Evolutionary conservation across 805 yeast genomes (phyloP).

Genomic region (Pichia heedii): DNA sequence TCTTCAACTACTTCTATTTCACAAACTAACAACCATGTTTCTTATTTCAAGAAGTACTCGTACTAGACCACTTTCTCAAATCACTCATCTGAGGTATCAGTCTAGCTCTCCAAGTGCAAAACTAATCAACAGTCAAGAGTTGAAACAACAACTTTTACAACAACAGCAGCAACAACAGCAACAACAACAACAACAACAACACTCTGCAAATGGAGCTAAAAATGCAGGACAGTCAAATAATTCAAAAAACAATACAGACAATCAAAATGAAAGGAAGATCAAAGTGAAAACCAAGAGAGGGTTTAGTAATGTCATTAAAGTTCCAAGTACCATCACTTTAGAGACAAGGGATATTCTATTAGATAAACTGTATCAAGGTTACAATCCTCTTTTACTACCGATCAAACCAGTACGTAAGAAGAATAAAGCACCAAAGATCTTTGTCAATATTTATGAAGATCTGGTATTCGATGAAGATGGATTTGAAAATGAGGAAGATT

Average conservation of each 20-base stretch:
- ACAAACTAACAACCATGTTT: too few species aligned
- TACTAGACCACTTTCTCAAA: neutral
- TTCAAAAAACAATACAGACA: neutral
- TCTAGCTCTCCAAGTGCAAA: neutral
- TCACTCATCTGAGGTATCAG: neutral
- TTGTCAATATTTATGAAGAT: constrained; percentile 27
- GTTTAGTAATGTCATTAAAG: constrained; percentile 27
- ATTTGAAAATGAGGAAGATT: constrained; percentile 5
- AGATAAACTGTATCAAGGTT: constrained; percentile 29
- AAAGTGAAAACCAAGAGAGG: constrained; percentile 17
- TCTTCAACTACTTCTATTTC: too few species aligned
- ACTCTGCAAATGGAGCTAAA: neutral
- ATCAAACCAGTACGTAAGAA: constrained; percentile 15
- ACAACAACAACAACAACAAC: neutral
- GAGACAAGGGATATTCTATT: constrained; percentile 27
- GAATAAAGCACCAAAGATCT: constrained; percentile 20
- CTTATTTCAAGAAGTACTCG: neutral
- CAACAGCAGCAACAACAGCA: neutral
- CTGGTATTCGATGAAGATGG: constrained; percentile 8
- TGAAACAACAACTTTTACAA: neutral
- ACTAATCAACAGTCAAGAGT: neutral
- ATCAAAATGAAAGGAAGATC: neutral
- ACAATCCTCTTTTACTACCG: constrained; percentile 27
- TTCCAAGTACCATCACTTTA: constrained; percentile 25
- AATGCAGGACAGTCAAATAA: too few species aligned